Base-by-base conservation (phyloP, 2,329 filamentous ascomycete species). In the Penicillium sp. region DNA sequence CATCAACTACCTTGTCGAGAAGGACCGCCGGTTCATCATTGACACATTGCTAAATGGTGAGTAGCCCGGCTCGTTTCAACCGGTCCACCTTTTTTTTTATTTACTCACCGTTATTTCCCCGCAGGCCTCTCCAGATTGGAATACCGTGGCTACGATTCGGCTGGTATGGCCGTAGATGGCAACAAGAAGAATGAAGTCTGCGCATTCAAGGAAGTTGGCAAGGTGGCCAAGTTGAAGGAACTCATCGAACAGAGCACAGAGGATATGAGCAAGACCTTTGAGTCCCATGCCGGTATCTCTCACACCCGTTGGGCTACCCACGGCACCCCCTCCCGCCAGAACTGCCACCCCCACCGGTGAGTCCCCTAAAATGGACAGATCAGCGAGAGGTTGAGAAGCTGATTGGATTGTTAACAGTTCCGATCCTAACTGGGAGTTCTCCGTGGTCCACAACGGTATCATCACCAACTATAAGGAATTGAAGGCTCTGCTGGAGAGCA, bases 391-490 rank as follows among this genome's bases (percentile, higher is more conserved):
- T 30, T 16, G 19, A 22, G 12, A 40, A 10, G 26, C 40, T 55
- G 26, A 51, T 37, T 40, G 19, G 19, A 44, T 43, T n/a, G 59
- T 22, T 28, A 10, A 53, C 64, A 95, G 92, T 78, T 97, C 93
- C 64, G 94, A 99, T 77, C 86, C 88, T 68, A 90, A 81, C 70
- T 99, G 93, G 91, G 89, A 99, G 80, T 99, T 99, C 77, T 84
- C 90, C 64, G 88, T 99, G 69, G 94, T 97, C 59, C 94, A 99
- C 88, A 99, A 99, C 80, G 94, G 94, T 73, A 99, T 99, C 84
- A 99, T 99, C 79, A 99, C 94, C 82, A 99, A 99, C 85, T 99
- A 99, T 86, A 99, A 99, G 84, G 94, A 99, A 81, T 82, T 99
- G 70, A 96, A 93, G 86, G 90, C 89, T 61, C 87, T 99, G 62